phyloP scores from a whole-genome alignment of 179 eudicot genomes.

The Amaranthus tricolor region DNA sequence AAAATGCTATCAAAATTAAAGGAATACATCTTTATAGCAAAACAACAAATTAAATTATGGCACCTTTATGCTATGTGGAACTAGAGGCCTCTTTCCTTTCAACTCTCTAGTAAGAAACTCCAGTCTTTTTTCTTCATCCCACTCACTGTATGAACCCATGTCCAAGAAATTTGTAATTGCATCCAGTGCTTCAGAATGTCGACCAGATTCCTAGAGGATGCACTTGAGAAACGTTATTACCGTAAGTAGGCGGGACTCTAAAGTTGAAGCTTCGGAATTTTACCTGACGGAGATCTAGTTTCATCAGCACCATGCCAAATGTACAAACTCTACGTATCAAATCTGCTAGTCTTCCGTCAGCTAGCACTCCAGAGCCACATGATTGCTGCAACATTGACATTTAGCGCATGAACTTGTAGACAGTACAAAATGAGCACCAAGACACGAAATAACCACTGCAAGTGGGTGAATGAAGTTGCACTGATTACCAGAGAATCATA shows the following conservation, averaged over 20 bases:
- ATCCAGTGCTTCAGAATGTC: constrained; percentile 81
- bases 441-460: neutral
- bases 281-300: constrained; percentile 95
- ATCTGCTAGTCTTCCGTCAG: constrained; percentile 92
- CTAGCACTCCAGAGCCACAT: constrained; percentile 78
- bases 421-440: neutral
- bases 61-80: constrained; percentile 74
- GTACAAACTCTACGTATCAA: constrained; percentile 82
- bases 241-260: neutral
- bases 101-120: constrained; percentile 78
- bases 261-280: constrained; percentile 16
- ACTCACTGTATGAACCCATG: constrained; percentile 77
- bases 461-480: neutral
- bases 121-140: constrained; percentile 76
- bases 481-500: constrained; percentile 75
- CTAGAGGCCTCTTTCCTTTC: constrained; percentile 86
- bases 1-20: neutral
- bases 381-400: constrained; percentile 55
- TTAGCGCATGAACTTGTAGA: neutral
- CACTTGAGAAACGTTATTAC: neutral
- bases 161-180: constrained; percentile 74
- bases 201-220: constrained; percentile 66
- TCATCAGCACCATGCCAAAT: constrained; percentile 87
- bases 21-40: neutral
- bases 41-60: neutral